Percentiles rank a stretch among this genome's conserved stretches.
Conservation (phyloP, 768 basidiomycete genomes). For the Leccinum broughii region DNA sequence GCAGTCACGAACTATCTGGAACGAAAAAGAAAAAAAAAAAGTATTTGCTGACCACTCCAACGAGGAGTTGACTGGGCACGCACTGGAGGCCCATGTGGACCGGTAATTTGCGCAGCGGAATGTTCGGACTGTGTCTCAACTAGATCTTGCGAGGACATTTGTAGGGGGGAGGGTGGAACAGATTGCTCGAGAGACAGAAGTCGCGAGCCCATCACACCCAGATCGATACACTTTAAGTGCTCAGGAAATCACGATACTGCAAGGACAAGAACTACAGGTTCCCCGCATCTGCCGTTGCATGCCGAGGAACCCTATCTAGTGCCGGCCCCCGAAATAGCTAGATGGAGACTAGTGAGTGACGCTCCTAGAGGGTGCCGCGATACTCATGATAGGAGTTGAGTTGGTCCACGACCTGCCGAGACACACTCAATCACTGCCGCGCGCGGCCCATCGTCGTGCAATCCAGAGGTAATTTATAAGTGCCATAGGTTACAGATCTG, state of each 20-base stretch:
- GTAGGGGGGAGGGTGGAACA: neutral
- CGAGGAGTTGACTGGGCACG: neutral
- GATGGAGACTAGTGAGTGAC: neutral
- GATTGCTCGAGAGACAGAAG: neutral
- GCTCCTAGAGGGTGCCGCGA: neutral
- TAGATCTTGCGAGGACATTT: conserved; percentile 8
- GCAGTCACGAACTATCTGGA: neutral
- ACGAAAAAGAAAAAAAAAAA: neutral
- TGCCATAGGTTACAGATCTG: neutral
- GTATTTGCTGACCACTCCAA: neutral
- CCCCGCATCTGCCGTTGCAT: conserved; percentile 5
- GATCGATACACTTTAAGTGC: conserved; percentile 17
- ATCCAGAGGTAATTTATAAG: neutral
- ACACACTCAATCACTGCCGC: neutral
- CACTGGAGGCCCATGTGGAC: neutral
- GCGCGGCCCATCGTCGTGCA: neutral
- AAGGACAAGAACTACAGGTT: conserved; percentile 3
- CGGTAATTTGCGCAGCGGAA: neutral
- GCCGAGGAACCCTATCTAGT: conserved; percentile 19
- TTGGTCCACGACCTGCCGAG: neutral
- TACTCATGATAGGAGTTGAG: neutral
- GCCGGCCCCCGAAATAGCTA: conserved; percentile 3
- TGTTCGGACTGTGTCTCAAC: neutral
- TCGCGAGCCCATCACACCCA: conserved; percentile 1
- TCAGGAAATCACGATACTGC: conserved; percentile 10